Conservation (phyloP, 345 rosid genomes). For the Psidium guajava region DNA sequence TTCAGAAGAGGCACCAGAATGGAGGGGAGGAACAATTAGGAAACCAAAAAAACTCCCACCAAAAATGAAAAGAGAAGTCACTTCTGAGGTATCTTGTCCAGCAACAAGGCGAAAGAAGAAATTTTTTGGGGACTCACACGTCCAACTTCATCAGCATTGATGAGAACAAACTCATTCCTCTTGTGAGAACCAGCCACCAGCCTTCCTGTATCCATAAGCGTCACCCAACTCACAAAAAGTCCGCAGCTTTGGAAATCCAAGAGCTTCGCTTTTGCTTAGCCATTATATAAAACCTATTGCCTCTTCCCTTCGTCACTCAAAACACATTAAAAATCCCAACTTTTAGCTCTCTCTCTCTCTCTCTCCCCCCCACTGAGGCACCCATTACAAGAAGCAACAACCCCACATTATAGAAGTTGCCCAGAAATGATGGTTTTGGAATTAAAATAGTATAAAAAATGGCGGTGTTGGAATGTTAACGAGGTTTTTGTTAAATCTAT, state of each 20-base stretch:
- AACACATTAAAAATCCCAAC: not conserved
- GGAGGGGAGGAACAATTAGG: not conserved
- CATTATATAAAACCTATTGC: not conserved
- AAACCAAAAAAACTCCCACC: not conserved
- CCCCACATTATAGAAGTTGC: not conserved
- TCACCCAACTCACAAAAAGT: not conserved
- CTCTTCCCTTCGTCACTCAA: not conserved
- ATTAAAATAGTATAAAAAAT: not conserved
- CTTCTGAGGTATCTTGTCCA: not conserved
- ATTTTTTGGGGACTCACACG: conserved; percentile 33
- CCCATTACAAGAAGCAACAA: not conserved
- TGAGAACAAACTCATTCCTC: conserved; percentile 78
- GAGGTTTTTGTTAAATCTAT: not conserved
- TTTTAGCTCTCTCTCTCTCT: not conserved
- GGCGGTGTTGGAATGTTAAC: not conserved
- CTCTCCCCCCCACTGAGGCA: not conserved
- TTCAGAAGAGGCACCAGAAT: not conserved
- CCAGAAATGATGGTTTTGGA: not conserved
- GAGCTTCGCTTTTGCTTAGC: not conserved
- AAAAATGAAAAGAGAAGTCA: not conserved
- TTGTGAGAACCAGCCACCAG: conserved; percentile 93
- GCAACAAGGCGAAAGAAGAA: not conserved
- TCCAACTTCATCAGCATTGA: conserved; percentile 66
- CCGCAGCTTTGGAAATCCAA: not conserved
- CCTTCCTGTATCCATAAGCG: conserved; percentile 25